Base-by-base conservation (phyloP, 345 rosid genomes). In the Citrus cavaleriei region DNA sequence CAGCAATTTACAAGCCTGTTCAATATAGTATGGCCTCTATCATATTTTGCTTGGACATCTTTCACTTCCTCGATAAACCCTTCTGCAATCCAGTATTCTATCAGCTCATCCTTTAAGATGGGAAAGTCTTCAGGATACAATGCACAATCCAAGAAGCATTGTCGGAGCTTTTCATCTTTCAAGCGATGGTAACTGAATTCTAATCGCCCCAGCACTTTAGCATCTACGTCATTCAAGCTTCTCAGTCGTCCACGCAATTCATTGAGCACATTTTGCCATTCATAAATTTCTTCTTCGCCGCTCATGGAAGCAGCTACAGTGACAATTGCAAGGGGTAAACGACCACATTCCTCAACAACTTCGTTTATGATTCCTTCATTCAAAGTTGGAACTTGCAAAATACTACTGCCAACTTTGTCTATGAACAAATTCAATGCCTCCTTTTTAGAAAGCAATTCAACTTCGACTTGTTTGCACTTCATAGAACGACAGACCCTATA, bases 321-420 rank as follows among this genome's bases (percentile, higher is more conserved):
- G 6, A 66, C 37, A n/a, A 81, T 46, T 16, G 74, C 86, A 0
- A 78, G 57, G 0, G 86, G 86, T 61, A 42, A 3, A 42, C 51
- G 0, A 10, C 7, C 49, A 40, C 49, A n/a, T n/a, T 21, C 63
- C 5, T 35, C 10, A 0, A 40, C 81, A 40, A 86, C 70, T 3
- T 5, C 4, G 16, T 34, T 55, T 57, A 0, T 81, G 19, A 68
- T 42, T 4, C 10, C 6, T 69, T 75, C 0, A 35, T 35, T 35
- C 24, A 74, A 32, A 42, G 65, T 5, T 25, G 57, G 51, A 65
- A 37, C 16, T 19, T 60, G 7, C 10, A 2, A 51, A 61, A 60
- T 35, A 49, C 27, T 77, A 0, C 7, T 2, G 3, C 49, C 49
- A 40, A 40, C 49, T 40, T 0, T 0, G 49, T 40, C 13, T 10